phyloP scores from a whole-genome alignment of 768 basidiomycete species.

The Mycena epipterygia region DNA sequence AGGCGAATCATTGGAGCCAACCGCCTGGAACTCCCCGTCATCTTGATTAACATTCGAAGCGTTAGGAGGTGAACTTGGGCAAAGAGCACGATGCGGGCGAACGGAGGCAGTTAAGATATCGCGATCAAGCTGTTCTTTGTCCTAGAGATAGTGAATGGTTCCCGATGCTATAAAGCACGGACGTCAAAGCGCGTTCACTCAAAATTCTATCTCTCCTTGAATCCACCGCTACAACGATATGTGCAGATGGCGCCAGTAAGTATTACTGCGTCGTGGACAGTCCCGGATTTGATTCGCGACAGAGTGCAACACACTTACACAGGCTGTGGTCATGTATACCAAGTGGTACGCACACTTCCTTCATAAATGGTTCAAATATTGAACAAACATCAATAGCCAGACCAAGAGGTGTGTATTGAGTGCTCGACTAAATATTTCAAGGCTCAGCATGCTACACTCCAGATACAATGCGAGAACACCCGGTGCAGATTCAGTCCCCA shows the following conservation, averaged over 20 bases:
- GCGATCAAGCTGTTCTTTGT: constrained; percentile 30
- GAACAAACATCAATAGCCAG: constrained; percentile 57
- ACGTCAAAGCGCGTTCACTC: neutral
- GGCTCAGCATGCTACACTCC: constrained; percentile 34
- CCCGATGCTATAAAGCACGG: constrained; percentile 31
- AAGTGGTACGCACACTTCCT: constrained; percentile 58
- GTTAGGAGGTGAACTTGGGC: constrained; percentile 19
- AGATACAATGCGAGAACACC: constrained; percentile 77
- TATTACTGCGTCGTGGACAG: constrained; percentile 22
- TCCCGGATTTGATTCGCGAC: constrained; percentile 37
- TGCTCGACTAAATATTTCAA: constrained; percentile 24
- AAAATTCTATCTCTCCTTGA: constrained; percentile 18
- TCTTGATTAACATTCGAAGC: constrained; percentile 36
- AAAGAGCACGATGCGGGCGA: constrained; percentile 24
- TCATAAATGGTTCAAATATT: constrained; percentile 8
- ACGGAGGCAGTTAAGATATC: constrained; percentile 27
- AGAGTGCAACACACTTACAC: constrained; percentile 78
- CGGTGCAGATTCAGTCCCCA: constrained; percentile 79
- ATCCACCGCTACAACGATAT: constrained; percentile 54
- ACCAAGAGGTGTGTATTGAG: constrained; percentile 64
- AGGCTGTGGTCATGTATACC: constrained; percentile 66
- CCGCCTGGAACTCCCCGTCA: constrained; percentile 28
- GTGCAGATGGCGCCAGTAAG: constrained; percentile 83
- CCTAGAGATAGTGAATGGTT: constrained; percentile 25
- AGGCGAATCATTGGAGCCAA: constrained; percentile 34